Evolutionary conservation across 352 stramenopile species (phyloP), one percentile per base, ranked within the genome.

Genomic region (Saprolegnia diclina): DNA sequence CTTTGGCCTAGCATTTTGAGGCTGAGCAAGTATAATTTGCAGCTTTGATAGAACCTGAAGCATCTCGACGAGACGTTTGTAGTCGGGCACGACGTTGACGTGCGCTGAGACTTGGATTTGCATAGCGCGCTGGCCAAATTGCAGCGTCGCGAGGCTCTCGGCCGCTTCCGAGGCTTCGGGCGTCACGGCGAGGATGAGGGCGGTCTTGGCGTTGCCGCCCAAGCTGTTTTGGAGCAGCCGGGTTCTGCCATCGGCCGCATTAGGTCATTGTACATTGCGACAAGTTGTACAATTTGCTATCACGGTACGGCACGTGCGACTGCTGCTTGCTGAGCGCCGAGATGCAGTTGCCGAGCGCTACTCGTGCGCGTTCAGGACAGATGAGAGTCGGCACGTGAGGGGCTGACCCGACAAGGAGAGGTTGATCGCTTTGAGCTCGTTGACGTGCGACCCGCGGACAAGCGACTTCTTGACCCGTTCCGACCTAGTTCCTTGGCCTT

Each of bases 91-190:
- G 19, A 85, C 79, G 44, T 87, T 88, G 24, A 78, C 78, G 38
- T 85, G 78, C 16, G 83, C 81, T 46, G 77, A 72, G n/a, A 91
- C 81, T 4, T 75, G 45, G 32, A 91, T 81, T 38, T 88, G 71
- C 81, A 90, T 89, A 19, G 83, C 83, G 5, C 83, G 78, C 64
- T 91, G 83, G 4, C 84, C 83, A 54, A 92, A 90, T n/a, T 85
- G 80, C 22, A 92, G 56, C 0, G 83, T 89, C 46, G 82, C 82
- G 19, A 88, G 73, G 9, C 81, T 89, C 70, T 92, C 83, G 0
- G 74, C 64, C 11, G 76, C 73, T 44, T 92, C 82, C 0, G 79
- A 78, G 0, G 71, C 53, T 4, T 81, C 76, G 0, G 75, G 73
- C 1, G 79, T 84, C 54, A 88, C 73, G 0, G 83, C 88, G 50